phyloP scores from a whole-genome alignment of 2,329 filamentous ascomycete genomes.

The Dothidotthia symphoricarpi region DNA sequence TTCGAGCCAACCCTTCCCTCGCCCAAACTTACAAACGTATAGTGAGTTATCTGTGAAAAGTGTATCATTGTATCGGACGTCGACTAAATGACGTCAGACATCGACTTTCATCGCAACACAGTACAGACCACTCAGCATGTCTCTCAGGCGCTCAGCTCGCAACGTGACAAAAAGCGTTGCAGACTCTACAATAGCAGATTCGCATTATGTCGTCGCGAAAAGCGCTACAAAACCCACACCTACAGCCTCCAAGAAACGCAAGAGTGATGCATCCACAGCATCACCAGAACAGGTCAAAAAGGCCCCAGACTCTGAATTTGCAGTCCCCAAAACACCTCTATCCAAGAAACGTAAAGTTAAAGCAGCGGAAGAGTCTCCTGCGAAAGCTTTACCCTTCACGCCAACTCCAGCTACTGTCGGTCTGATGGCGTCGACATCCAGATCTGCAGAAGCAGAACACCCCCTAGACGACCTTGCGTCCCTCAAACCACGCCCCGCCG shows the following conservation, averaged over 20 bases:
- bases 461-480: slow-evolving; percentile 27
- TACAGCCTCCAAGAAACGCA: slow-evolving; percentile 25
- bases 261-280: slow-evolving; percentile 16
- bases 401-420: slow-evolving; percentile 53
- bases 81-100: slow-evolving; percentile 24
- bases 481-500: slow-evolving; percentile 54
- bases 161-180: slow-evolving; percentile 37
- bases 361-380: slow-evolving; percentile 11
- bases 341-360: slow-evolving; percentile 28
- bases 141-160: slow-evolving; percentile 54
- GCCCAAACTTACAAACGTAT: neutral
- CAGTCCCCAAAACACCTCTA: slow-evolving; percentile 31
- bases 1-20: neutral
- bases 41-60: slow-evolving; percentile 46
- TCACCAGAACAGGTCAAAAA: slow-evolving; percentile 1
- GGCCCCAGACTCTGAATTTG: slow-evolving; percentile 9
- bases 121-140: slow-evolving; percentile 42
- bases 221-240: slow-evolving; percentile 11
- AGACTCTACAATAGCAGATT: slow-evolving; percentile 18
- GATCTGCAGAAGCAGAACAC: slow-evolving; percentile 17
- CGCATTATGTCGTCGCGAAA: slow-evolving; percentile 8
- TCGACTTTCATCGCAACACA: slow-evolving; percentile 4
- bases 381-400: slow-evolving; percentile 29
- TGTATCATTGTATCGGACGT: slow-evolving; percentile 15
- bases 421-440: slow-evolving; percentile 44